Evolutionary conservation across 106 monocot species (phyloP).

Genomic region (Dendrobium nobile): DNA sequence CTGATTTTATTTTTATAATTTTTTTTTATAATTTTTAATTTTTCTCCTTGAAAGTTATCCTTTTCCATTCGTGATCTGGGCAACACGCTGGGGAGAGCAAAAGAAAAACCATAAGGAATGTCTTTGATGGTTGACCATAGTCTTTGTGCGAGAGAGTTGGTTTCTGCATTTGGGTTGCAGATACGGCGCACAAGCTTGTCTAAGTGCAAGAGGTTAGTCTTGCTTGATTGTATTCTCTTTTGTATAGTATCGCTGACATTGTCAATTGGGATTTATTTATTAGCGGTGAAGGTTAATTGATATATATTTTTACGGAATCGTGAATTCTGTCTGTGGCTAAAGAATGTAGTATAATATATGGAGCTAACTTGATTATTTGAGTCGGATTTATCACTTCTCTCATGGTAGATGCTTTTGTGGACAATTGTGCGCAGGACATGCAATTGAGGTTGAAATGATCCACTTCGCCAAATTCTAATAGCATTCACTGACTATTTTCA

Average conservation of each 20-base stretch:
- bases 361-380: not conserved
- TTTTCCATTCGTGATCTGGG: not conserved
- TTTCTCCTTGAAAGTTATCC: not conserved
- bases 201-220: not conserved
- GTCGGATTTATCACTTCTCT: not conserved
- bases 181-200: not conserved
- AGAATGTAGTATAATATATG: not conserved
- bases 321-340: not conserved
- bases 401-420: too few species aligned
- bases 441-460: too few species aligned
- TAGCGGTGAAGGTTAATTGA: not conserved
- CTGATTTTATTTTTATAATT: not conserved
- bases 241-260: not conserved
- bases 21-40: not conserved
- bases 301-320: not conserved
- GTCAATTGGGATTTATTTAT: not conserved
- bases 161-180: not conserved
- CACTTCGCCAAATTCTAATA: too few species aligned
- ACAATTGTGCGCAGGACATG: too few species aligned
- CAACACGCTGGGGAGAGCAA: not conserved
- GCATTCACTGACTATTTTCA: too few species aligned
- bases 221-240: not conserved
- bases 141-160: not conserved
- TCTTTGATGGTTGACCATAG: not conserved
- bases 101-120: not conserved